Conservation (phyloP, 2,329 filamentous ascomycete genomes). For the Talaromyces sp. region DNA sequence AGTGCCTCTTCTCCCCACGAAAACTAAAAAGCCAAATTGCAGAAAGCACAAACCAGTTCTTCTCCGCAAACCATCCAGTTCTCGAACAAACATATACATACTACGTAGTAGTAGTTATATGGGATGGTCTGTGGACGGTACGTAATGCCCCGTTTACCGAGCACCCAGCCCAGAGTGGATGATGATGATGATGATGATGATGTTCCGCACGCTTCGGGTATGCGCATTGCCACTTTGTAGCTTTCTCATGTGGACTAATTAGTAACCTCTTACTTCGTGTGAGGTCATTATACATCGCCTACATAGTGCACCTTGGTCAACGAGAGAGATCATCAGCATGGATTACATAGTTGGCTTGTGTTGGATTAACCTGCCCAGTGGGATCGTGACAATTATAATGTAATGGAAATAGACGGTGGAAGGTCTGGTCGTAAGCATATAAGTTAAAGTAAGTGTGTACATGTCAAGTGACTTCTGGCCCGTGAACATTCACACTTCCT, state of each 20-base stretch:
- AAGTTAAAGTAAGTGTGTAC: not conserved
- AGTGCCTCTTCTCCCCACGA: conserved; percentile 9
- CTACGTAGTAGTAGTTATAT: no score
- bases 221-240: conserved; percentile 5
- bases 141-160: not conserved
- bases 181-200: conserved; percentile 9
- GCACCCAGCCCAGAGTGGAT: not conserved
- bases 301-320: not conserved
- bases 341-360: not conserved
- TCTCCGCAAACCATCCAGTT: conserved; percentile 2
- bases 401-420: not conserved
- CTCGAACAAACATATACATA: not conserved
- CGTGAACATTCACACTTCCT: not conserved
- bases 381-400: no score
- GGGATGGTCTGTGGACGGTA: not conserved
- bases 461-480: conserved; percentile 5
- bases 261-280: not conserved
- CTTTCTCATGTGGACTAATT: no score
- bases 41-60: conserved; percentile 1
- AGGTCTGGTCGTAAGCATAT: not conserved
- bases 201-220: conserved; percentile 4
- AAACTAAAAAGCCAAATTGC: not conserved
- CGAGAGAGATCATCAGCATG: conserved; percentile 4
- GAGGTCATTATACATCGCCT: conserved; percentile 11
- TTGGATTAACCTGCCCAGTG: no score